These are phyloP conservation scores for Venturia asperata DNA, from an alignment of 2,329 filamentous ascomycete genomes.

Conservation along the genomic window DNA sequence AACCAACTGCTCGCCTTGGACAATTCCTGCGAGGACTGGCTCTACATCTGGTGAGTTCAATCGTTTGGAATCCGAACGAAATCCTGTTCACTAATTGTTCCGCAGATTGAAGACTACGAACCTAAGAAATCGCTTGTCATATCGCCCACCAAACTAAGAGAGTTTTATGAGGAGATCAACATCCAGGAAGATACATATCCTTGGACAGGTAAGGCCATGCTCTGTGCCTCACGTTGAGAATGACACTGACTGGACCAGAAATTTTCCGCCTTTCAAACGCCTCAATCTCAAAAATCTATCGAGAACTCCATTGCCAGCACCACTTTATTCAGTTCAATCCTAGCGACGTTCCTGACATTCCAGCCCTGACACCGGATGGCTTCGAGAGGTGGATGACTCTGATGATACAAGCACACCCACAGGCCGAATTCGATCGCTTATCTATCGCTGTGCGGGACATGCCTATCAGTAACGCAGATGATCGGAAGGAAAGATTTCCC, in stretches of 20 bases:
- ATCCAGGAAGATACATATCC: conserved; percentile 60
- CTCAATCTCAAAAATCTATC: conserved; percentile 39
- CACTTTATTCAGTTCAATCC: conserved; percentile 41
- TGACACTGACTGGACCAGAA: not conserved
- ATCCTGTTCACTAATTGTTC: conserved; percentile 19
- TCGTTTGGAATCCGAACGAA: not conserved
- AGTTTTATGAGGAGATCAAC: conserved; percentile 63
- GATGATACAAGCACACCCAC: conserved; percentile 68
- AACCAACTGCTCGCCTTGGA: conserved; percentile 59
- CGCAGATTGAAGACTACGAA: conserved; percentile 60
- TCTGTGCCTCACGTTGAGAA: not conserved
- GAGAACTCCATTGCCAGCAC: conserved; percentile 40
- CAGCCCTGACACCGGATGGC: conserved; percentile 41
- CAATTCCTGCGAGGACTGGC: conserved; percentile 69
- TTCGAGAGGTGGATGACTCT: conserved; percentile 59
- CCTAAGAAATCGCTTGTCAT: conserved; percentile 64
- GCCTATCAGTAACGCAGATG: conserved; percentile 59
- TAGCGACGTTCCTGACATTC: conserved; percentile 38
- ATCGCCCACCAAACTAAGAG: conserved; percentile 65
- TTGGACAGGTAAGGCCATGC: conserved; percentile 52
- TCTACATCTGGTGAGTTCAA: conserved; percentile 56
- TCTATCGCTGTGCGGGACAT: conserved; percentile 60
- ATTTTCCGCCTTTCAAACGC: conserved; percentile 21
- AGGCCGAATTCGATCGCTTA: conserved; percentile 65
- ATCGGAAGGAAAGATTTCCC: conserved; percentile 65